Conservation (phyloP, 2,329 filamentous ascomycete species). For the Colletotrichum sp. region DNA sequence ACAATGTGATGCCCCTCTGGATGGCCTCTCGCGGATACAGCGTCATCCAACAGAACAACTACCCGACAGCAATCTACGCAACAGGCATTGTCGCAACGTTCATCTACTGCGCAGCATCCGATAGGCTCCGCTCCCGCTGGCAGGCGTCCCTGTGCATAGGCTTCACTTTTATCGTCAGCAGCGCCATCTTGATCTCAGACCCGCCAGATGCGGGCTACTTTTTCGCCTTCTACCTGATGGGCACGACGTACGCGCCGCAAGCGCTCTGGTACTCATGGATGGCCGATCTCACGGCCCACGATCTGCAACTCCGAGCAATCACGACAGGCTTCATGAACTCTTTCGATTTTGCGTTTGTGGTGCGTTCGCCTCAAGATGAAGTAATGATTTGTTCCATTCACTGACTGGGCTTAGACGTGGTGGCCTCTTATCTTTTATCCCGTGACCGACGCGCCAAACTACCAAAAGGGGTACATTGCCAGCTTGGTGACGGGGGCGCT, state of each 20-base stretch:
- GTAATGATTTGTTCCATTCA: background rate
- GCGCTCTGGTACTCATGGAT: conserved; percentile 53
- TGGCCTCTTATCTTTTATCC: conserved; percentile 45
- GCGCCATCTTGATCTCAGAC: conserved; percentile 38
- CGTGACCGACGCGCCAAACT: conserved; percentile 43
- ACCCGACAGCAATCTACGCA: conserved; percentile 45
- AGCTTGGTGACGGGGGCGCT: conserved; percentile 41
- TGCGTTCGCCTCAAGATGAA: background rate
- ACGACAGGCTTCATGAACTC: conserved; percentile 49
- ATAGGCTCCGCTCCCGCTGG: conserved; percentile 47
- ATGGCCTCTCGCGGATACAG: conserved; percentile 48
- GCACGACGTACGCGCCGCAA: conserved; percentile 49
- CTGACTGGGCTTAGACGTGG: conserved; percentile 31
- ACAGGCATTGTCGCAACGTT: conserved; percentile 46
- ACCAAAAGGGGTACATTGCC: conserved; percentile 41
- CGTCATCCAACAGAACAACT: conserved; percentile 48
- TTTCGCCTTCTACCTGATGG: conserved; percentile 48
- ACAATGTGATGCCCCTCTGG: conserved; percentile 51
- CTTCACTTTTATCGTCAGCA: conserved; percentile 44
- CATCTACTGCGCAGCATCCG: conserved; percentile 43
- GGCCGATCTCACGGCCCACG: conserved; percentile 45
- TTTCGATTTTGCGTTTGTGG: conserved; percentile 45
- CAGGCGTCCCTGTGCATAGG: conserved; percentile 47
- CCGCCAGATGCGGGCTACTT: conserved; percentile 42
- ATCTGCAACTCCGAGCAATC: conserved; percentile 45